A percentile compares a stretch with the other conserved stretches of the same genome.
phyloP scores from a whole-genome alignment of 2,329 filamentous ascomycete genomes.

The Paracoccidioides lutzii region DNA sequence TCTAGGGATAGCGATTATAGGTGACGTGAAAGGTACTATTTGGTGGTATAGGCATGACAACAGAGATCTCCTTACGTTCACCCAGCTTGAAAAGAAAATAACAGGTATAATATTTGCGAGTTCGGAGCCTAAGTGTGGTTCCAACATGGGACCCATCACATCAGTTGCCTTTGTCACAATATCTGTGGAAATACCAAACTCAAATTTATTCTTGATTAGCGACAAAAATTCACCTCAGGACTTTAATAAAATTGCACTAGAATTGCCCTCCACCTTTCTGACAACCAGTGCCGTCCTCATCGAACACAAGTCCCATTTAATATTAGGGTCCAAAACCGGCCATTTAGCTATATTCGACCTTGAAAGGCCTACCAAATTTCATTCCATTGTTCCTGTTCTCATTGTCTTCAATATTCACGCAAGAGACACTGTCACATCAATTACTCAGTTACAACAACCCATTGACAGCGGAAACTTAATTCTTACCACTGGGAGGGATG shows the following conservation, averaged over 20 bases:
- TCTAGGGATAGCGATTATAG: conserved; percentile 23
- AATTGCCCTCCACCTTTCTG: conserved; percentile 34
- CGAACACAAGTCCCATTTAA: conserved; percentile 21
- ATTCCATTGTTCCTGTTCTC: conserved; percentile 4
- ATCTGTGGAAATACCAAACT: conserved; percentile 1
- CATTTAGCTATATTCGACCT: conserved; percentile 37
- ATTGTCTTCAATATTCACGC: conserved; percentile 30
- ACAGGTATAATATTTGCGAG: conserved; percentile 18
- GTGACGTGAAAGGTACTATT: conserved; percentile 21
- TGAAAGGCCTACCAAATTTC: background rate
- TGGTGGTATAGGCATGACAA: conserved; percentile 24
- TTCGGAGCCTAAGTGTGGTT: background rate
- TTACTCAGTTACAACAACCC: conserved; percentile 26
- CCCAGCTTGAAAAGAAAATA: conserved; percentile 17
- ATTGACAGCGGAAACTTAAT: conserved; percentile 30
- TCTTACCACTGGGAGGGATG: conserved; percentile 64
- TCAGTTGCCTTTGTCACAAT: conserved; percentile 4
- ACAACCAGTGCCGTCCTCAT: conserved; percentile 39
- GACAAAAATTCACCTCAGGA: background rate
- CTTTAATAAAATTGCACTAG: conserved; percentile 46
- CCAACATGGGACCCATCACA: background rate
- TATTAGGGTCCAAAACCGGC: conserved; percentile 46
- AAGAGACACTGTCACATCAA: conserved; percentile 55
- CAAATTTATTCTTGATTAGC: conserved; percentile 5
- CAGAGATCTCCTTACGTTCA: conserved; percentile 17